Evolutionary conservation across 805 yeast species (phyloP), one percentile per base, ranked within the genome.

Genomic region (Tetrapisispora namnaoensis): DNA sequence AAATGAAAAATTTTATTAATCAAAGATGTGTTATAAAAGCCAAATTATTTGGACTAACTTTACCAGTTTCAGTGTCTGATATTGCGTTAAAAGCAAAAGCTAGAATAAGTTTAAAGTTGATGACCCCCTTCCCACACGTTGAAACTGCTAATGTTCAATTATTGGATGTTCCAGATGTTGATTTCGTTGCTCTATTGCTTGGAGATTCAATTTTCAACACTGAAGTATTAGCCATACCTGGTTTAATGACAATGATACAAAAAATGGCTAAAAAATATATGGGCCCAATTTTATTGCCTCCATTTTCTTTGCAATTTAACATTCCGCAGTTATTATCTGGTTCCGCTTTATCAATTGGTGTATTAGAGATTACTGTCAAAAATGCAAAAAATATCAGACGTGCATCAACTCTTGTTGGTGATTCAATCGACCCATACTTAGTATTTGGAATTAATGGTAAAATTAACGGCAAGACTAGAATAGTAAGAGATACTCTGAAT

Each of bases 231-330:
- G 72, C 84, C 45, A 67, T 93, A 47, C 99, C 99, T 14, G 99
- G 99, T 41, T 70, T 93, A 46, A 79, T 78, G 56, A 79, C 87
- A 46, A 78, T 88, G 60, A 83, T 91, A 59, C 83, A 85, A 64
- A 88, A 84, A 60, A 82, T 90, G 87, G 79, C 89, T 24, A 79
- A 77, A 59, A 86, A 89, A 63, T 90, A 83, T 68, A 81, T 79
- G 47, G 98, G 98, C 10, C 93, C 97, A 30, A 78, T 93, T 72
- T 62, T 91, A 44, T 84, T 87, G 59, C 75, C 85, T 42, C 99
- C 99, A 14, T 82, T 93, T 54, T 88, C 96, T 3, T 86, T 90
- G 74, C 95, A 93, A 71, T 70, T 93, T 63, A 93, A 95, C 60
- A 77, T 93, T 42, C 95, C 95, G 62, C 96, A 89, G 69, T 71